These are phyloP conservation scores for Hyaloperonospora arabidopsidis DNA, from an alignment of 352 stramenopile genomes.

Conservation along the genomic window DNA sequence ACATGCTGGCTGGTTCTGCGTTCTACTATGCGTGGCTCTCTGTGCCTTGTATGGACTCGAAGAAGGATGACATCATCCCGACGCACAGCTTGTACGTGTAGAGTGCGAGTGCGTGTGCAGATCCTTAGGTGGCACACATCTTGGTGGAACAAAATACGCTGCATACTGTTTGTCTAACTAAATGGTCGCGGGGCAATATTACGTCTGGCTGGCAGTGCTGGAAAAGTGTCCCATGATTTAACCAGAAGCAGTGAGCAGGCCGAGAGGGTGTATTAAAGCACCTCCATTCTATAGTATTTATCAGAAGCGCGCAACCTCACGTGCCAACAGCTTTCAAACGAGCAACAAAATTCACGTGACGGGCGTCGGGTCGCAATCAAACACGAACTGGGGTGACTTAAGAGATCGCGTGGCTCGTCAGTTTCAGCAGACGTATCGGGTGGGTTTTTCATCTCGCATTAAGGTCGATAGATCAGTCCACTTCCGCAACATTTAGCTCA, in stretches of 20 bases:
- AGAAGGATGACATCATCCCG: constrained; percentile 74
- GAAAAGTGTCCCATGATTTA: constrained; percentile 4
- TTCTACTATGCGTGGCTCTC: constrained; percentile 78
- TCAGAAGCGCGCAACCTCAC: constrained; percentile 54
- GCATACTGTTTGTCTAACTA: constrained; percentile 41
- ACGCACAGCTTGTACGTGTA: constrained; percentile 56
- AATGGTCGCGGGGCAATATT: neutral
- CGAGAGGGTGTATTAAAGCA: constrained; percentile 53
- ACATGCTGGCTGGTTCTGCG: constrained; percentile 49
- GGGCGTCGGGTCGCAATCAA: constrained; percentile 73
- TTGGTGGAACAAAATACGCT: constrained; percentile 28
- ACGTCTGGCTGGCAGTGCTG: too few relatives aligned
- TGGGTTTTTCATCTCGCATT: constrained; percentile 77
- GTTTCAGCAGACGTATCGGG: constrained; percentile 77
- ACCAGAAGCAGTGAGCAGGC: constrained; percentile 1
- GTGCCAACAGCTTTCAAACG: constrained; percentile 36
- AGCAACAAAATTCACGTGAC: constrained; percentile 78
- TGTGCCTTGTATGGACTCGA: constrained; percentile 71
- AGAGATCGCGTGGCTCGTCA: constrained; percentile 69
- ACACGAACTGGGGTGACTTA: constrained; percentile 65
- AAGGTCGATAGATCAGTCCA: constrained; percentile 67
- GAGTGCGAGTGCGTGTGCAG: neutral
- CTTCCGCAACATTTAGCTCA: neutral
- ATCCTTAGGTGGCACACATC: too few relatives aligned
- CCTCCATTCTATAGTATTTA: constrained; percentile 54